These are phyloP conservation scores for Blastomyces parvus DNA, from an alignment of 2,329 filamentous ascomycete genomes.

Conservation along the genomic window DNA sequence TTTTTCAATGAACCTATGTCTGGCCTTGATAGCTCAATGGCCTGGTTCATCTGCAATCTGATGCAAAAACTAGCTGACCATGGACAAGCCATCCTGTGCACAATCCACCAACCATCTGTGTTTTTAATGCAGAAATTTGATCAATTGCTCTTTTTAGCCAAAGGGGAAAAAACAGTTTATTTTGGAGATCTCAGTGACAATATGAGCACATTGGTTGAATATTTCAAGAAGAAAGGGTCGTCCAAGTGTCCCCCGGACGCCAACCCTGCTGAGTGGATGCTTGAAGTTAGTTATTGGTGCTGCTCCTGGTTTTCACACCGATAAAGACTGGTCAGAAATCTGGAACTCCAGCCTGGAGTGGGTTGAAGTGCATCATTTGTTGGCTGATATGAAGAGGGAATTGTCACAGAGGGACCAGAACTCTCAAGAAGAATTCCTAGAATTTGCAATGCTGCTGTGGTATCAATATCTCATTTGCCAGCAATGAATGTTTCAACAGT, in stretches of 20 bases:
- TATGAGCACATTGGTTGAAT: slow-evolving; percentile 48
- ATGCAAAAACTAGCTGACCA: slow-evolving; percentile 82
- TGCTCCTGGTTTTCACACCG: slow-evolving; percentile 49
- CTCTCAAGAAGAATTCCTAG: slow-evolving; percentile 33
- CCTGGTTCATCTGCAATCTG: slow-evolving; percentile 81
- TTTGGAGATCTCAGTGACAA: slow-evolving; percentile 58
- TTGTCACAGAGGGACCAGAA: slow-evolving; percentile 24
- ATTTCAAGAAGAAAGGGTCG: slow-evolving; percentile 58
- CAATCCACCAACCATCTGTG: slow-evolving; percentile 93
- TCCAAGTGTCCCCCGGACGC: slow-evolving; percentile 53
- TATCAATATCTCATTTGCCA: slow-evolving; percentile 59
- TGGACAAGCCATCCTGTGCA: slow-evolving; percentile 86
- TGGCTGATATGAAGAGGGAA: slow-evolving; percentile 45
- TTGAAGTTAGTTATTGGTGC: slow-evolving; percentile 49
- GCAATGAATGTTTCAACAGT: slow-evolving; percentile 74
- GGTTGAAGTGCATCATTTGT: slow-evolving; percentile 30
- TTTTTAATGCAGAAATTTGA: slow-evolving; percentile 87
- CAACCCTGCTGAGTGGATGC: slow-evolving; percentile 70
- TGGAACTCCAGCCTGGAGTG: slow-evolving; percentile 48
- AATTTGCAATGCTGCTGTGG: slow-evolving; percentile 70
- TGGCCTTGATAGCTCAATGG: slow-evolving; percentile 85
- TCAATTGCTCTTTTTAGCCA: slow-evolving; percentile 53
- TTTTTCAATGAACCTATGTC: slow-evolving; percentile 95
- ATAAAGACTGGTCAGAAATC: slow-evolving; percentile 47
- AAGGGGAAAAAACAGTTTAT: slow-evolving; percentile 58